These are phyloP conservation scores for Puya raimondii DNA, from an alignment of 176 grass and related monocot genomes.

Conservation along the genomic window DNA sequence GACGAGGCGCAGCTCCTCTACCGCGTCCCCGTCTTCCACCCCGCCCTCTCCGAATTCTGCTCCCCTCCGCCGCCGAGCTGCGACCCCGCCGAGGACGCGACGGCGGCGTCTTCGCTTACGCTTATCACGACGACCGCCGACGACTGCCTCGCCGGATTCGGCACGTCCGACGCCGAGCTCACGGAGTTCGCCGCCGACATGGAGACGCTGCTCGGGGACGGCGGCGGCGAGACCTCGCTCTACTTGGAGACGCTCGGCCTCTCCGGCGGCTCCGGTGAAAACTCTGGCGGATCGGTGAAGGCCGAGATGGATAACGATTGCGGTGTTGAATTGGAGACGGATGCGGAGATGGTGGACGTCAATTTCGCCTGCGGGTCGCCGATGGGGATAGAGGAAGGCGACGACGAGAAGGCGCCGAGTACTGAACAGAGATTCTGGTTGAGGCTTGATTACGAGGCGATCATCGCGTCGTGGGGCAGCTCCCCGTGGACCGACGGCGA, in stretches of 20 bases:
- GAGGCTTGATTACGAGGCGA: slow-evolving; percentile 65
- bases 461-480: slow-evolving; percentile 61
- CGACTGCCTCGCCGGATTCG: slow-evolving; percentile 22
- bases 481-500: slow-evolving; percentile 80
- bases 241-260: slow-evolving; percentile 62
- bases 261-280: background rate
- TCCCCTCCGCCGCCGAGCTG: slow-evolving; percentile 29
- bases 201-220: slow-evolving; percentile 59
- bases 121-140: slow-evolving; percentile 2
- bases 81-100: slow-evolving; percentile 11
- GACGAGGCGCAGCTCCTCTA: slow-evolving; percentile 37
- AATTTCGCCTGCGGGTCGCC: slow-evolving; percentile 47
- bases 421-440: slow-evolving; percentile 39
- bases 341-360: slow-evolving; percentile 53
- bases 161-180: slow-evolving; percentile 63
- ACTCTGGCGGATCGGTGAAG: no score
- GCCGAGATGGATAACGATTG: slow-evolving; percentile 1
- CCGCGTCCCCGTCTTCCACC: slow-evolving; percentile 57
- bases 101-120: background rate
- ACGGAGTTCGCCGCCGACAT: slow-evolving; percentile 88
- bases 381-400: slow-evolving; percentile 24
- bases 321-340: background rate
- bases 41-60: slow-evolving; percentile 51
- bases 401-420: slow-evolving; percentile 16
- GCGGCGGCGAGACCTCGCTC: slow-evolving; percentile 43